Conservation (phyloP, 495 filamentous ascomycete genomes). For the Aspergillus diversus region DNA sequence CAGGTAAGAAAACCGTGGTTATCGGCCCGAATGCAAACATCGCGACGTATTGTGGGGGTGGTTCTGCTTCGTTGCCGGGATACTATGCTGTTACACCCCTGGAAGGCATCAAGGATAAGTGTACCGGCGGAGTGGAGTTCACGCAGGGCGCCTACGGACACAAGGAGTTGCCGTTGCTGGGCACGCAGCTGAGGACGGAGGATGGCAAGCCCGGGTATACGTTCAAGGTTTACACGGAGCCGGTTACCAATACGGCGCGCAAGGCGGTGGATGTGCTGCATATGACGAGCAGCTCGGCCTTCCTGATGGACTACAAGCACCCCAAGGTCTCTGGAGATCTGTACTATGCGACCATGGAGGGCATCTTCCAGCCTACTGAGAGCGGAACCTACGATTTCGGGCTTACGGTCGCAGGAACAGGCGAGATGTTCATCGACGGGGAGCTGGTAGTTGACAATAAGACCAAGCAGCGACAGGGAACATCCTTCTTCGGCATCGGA, state of each 20-base stretch:
- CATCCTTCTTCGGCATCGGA: conserved; percentile 58
- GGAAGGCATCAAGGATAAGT: conserved; percentile 58
- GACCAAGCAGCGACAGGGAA: conserved; percentile 56
- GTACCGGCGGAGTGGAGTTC: conserved; percentile 38
- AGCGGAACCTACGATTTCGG: conserved; percentile 71
- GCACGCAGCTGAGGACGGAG: conserved; percentile 43
- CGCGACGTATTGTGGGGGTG: conserved; percentile 74
- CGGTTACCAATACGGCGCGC: conserved; percentile 42
- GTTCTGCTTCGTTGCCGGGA: conserved; percentile 71
- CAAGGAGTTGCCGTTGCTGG: conserved; percentile 58
- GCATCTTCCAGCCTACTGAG: conserved; percentile 55
- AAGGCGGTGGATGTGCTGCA: conserved; percentile 50
- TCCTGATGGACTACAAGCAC: conserved; percentile 65
- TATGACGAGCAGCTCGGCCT: conserved; percentile 51
- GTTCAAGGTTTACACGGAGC: conserved; percentile 60
- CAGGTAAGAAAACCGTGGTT: conserved; percentile 63
- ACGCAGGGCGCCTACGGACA: conserved; percentile 59
- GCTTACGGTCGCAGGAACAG: conserved; percentile 71
- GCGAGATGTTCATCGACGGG: conserved; percentile 67
- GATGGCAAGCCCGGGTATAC: conserved; percentile 54
- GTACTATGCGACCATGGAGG: conserved; percentile 63
- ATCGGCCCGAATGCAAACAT: conserved; percentile 78
- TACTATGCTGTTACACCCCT: conserved; percentile 72
- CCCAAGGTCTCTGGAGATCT: conserved; percentile 44
- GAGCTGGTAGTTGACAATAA: conserved; percentile 67